phyloP scores from a whole-genome alignment of 164 flowering plant species.

The Nymphaea thermarum region DNA sequence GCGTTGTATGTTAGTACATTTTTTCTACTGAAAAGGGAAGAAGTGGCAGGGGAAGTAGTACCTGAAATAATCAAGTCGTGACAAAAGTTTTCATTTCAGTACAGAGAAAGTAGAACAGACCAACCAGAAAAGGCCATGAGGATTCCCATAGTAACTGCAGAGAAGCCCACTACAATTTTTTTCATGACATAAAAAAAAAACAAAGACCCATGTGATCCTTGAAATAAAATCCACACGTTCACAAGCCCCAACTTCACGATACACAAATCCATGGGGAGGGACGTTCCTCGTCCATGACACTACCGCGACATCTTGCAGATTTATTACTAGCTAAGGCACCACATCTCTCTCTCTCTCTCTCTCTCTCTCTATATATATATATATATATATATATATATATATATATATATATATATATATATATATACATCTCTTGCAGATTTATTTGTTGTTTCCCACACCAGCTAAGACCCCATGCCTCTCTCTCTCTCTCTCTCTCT shows the following conservation, averaged over 20 bases:
- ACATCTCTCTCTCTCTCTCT: neutral
- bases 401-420: no score
- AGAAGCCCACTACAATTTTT: neutral
- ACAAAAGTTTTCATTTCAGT: neutral
- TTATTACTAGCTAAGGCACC: neutral
- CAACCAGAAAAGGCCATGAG: neutral
- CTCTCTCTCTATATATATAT: conserved; percentile 1
- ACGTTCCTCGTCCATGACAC: neutral
- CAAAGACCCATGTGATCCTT: neutral
- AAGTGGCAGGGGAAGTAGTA: no score
- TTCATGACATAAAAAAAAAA: neutral
- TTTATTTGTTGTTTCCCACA: neutral
- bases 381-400: no score
- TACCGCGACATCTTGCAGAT: no score
- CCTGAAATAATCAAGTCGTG: neutral
- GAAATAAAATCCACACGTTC: neutral
- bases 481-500: neutral
- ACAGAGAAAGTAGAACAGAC: neutral
- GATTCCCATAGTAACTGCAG: neutral
- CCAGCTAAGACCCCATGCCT: neutral
- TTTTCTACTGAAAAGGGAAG: no score
- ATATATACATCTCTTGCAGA: no score
- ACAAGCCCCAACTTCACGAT: neutral
- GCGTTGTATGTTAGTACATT: no score
- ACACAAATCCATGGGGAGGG: neutral